Evolutionary conservation across 1,284 basidiomycete species (phyloP), one percentile per base, ranked within the genome.

Genomic region (Boletus sp.): DNA sequence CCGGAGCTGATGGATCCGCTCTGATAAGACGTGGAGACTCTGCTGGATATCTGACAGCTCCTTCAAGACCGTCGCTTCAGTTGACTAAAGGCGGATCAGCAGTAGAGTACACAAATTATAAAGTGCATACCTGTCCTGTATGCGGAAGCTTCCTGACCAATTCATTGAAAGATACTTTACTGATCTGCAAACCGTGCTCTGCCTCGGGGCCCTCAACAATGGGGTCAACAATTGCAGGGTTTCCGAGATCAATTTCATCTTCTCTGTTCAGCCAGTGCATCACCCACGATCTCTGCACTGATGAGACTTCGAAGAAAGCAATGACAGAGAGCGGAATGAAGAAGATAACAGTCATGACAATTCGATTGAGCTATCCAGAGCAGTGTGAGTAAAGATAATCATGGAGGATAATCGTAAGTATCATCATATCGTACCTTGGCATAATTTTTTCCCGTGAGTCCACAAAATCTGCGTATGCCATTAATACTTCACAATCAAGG

Each of bases 61-160:
- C 49, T 71, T 73, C 55, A 89, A 56, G 48, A 93, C 79, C 8
- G 77, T 75, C 1, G 78, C 74, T 61, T 90, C 84, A 51, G 76
- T 78, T 45, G 89, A 91, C 88, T 89, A 50, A 55, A 44, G 37
- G 16, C n/a, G 16, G 16, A 43, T 50, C 40, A 53, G 40, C 16
- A 36, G 51, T 50, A 42, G 17, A 35, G 36, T 43, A 26, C 29
- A 22, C 32, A 40, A 25, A 17, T 25, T 38, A 47, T 22, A 29
- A 32, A 45, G 27, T 1, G 67, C 80, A 60, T 57, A 91, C 90
- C 69, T 82, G 75, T 26, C 74, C 68, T 39, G 78, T 82, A 61
- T 92, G 82, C 2, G 93, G 93, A 71, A 96, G 88, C 32, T 66
- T 74, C 66, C 81, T 81, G 56, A 88, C 72, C 42, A 96, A 68